Evolutionary conservation across 2,329 filamentous ascomycete species (phyloP).

Genomic region (Colletotrichum horii): DNA sequence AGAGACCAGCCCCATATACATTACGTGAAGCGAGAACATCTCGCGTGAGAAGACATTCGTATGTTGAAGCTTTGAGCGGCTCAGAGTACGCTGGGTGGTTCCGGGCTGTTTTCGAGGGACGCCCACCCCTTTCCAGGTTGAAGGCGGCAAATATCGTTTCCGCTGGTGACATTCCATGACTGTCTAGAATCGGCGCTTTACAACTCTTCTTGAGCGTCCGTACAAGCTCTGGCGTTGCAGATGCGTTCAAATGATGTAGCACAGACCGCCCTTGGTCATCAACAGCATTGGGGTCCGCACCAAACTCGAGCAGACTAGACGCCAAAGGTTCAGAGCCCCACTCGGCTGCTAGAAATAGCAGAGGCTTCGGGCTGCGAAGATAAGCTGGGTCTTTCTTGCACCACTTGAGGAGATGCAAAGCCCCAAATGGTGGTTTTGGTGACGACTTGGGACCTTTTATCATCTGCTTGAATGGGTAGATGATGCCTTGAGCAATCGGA

Average conservation of each 20-base stretch:
- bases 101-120: too few relatives aligned
- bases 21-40: neutral
- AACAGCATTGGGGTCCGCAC: constrained; percentile 18
- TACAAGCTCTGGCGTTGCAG: constrained; percentile 27
- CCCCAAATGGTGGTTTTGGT: neutral
- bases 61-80: neutral
- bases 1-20: neutral
- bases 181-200: constrained; percentile 16
- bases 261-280: constrained; percentile 22
- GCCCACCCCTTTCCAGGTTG: neutral
- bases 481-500: constrained; percentile 35
- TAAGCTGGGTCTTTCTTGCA: neutral
- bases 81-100: neutral
- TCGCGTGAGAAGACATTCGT: neutral
- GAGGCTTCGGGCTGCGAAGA: neutral
- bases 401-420: neutral
- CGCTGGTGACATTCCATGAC: constrained; percentile 26
- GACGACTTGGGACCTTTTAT: neutral
- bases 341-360: constrained; percentile 26
- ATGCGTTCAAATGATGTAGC: constrained; percentile 30
- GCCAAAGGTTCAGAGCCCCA: constrained; percentile 32
- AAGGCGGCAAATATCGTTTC: constrained; percentile 35
- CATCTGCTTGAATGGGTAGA: neutral
- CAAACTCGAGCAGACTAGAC: constrained; percentile 22
- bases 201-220: constrained; percentile 27